phyloP scores from a whole-genome alignment of 2,329 filamentous ascomycete species.

The Dryadomyces quercivorus region DNA sequence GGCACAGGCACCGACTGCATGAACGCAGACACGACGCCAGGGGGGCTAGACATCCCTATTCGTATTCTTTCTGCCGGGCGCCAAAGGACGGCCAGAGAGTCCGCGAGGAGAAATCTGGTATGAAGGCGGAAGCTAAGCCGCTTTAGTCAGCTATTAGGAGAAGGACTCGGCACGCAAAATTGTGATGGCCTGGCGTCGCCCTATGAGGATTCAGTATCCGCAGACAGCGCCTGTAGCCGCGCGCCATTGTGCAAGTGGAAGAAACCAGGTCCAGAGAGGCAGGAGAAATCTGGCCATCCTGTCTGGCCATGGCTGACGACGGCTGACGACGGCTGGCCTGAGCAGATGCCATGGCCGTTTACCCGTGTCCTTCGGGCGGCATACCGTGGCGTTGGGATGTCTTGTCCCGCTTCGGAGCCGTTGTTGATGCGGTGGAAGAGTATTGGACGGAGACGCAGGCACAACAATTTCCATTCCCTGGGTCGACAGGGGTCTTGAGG shows the following conservation, averaged over 20 bases:
- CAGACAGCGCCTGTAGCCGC: not conserved
- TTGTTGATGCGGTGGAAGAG: too few relatives aligned
- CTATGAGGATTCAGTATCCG: not conserved
- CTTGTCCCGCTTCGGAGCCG: too few relatives aligned
- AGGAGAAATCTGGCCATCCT: not conserved
- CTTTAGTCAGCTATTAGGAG: not conserved
- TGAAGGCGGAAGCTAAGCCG: not conserved
- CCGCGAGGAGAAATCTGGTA: not conserved
- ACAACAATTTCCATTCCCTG: too few relatives aligned
- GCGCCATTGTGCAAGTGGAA: not conserved
- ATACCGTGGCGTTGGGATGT: too few relatives aligned
- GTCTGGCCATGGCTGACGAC: not conserved
- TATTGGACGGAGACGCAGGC: too few relatives aligned
- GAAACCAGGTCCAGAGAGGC: not conserved
- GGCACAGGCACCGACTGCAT: too few relatives aligned
- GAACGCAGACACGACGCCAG: too few relatives aligned
- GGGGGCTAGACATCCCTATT: not conserved
- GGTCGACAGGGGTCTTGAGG: too few relatives aligned
- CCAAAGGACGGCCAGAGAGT: not conserved
- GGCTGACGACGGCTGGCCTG: not conserved
- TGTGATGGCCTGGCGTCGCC: not conserved
- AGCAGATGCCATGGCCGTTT: too few relatives aligned
- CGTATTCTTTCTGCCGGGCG: not conserved
- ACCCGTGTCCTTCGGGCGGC: too few relatives aligned
- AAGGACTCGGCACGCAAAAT: not conserved